Conservation (phyloP, 108 stramenopile genomes). For the Nitzschia sp. region DNA sequence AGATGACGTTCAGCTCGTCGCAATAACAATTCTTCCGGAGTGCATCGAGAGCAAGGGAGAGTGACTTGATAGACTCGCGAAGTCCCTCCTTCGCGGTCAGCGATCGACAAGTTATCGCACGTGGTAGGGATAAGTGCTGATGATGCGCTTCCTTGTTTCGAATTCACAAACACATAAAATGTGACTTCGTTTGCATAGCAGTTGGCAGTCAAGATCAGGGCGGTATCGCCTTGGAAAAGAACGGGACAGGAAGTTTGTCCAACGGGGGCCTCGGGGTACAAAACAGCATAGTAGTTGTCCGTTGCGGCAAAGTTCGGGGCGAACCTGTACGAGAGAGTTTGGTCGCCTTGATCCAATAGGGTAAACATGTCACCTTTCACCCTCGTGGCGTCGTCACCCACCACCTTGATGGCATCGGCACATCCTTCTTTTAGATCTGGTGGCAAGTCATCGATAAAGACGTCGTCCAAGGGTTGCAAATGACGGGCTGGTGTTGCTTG, state of each 20-base stretch:
- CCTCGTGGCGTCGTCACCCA: not conserved
- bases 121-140: not conserved
- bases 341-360: not conserved
- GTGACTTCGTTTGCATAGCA: not conserved
- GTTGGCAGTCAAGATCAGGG: not conserved
- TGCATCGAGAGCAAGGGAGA: not conserved
- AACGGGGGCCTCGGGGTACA: not conserved
- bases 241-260: not conserved
- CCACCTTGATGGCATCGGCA: not conserved
- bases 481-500: not conserved
- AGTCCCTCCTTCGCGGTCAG: not conserved
- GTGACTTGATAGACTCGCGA: not conserved
- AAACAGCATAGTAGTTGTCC: not conserved
- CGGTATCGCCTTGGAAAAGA: not conserved
- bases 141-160: not conserved
- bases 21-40: not conserved
- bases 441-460: not conserved
- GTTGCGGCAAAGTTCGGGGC: not conserved
- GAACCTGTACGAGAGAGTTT: not conserved
- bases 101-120: not conserved
- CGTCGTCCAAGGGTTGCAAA: not conserved
- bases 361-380: not conserved
- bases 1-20: too few species aligned
- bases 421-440: not conserved
- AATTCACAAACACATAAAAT: not conserved